phyloP scores from a whole-genome alignment of 177 flowering plant species.

The Vitis hybrid region DNA sequence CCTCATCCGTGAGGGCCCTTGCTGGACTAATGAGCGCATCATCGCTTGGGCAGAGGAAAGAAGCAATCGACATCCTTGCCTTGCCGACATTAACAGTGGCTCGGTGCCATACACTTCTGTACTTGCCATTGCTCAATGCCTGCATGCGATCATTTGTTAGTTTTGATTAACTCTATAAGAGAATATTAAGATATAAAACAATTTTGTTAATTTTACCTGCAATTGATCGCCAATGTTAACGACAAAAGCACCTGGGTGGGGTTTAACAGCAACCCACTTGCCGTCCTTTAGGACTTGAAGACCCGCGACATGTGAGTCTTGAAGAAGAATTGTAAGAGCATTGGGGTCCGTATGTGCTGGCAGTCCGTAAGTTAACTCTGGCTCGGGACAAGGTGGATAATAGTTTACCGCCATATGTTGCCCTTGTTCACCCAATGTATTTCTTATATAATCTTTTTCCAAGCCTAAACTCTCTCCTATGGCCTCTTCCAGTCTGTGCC shows the following conservation, averaged over 20 bases:
- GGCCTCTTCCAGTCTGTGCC: too few relatives aligned
- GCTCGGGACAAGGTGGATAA: slow-evolving; percentile 84
- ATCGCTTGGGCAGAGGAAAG: slow-evolving; percentile 71
- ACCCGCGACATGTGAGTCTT: slow-evolving; percentile 60
- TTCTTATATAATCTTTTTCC: slow-evolving; percentile 25
- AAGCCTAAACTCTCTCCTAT: too few relatives aligned
- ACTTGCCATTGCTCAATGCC: slow-evolving; percentile 85
- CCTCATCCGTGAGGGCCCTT: slow-evolving; percentile 34
- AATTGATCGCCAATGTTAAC: slow-evolving; percentile 88
- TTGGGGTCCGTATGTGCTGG: slow-evolving; percentile 89
- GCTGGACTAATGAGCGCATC: slow-evolving; percentile 61
- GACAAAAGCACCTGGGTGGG: slow-evolving; percentile 67
- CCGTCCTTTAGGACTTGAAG: slow-evolving; percentile 69
- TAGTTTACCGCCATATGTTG: slow-evolving; percentile 91
- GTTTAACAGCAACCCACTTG: slow-evolving; percentile 74
- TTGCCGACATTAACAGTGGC: slow-evolving; percentile 66
- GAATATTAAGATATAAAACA: too few relatives aligned
- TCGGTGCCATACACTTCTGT: slow-evolving; percentile 88
- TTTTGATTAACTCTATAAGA: too few relatives aligned
- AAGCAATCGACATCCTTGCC: slow-evolving; percentile 73
- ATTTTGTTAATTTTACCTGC: slow-evolving; percentile 42
- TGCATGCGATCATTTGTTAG: slow-evolving; percentile 22
- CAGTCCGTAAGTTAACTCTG: slow-evolving; percentile 78
- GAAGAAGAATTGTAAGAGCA: slow-evolving; percentile 82
- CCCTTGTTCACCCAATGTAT: slow-evolving; percentile 64